A percentile compares a stretch with the other conserved stretches of the same genome.
phyloP scores from a whole-genome alignment of 2,329 filamentous ascomycete genomes.

The Fusarium oxysporum region DNA sequence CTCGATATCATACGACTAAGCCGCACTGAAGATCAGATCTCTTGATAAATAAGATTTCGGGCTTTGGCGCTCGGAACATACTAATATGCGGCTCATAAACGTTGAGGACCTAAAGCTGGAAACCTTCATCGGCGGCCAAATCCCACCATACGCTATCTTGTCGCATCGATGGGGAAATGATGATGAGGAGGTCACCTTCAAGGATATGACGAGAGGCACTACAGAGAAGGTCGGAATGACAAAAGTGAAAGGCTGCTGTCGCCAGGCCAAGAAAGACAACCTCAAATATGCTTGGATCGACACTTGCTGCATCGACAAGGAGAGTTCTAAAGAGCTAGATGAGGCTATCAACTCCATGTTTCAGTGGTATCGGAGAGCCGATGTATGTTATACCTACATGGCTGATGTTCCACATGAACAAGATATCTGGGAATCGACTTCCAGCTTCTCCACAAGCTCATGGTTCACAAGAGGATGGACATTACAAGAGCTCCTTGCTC shows the following conservation, averaged over 20 bases:
- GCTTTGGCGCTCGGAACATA: neutral
- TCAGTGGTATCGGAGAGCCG: neutral
- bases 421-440: neutral
- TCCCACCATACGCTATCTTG: constrained; percentile 7
- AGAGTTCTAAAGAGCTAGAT: constrained; percentile 3
- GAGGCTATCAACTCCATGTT: constrained; percentile 17
- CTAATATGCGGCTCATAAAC: constrained; percentile 3
- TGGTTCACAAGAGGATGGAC: constrained; percentile 19
- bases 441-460: neutral
- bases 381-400: constrained; percentile 2
- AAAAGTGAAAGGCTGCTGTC: neutral
- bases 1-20: neutral
- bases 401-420: neutral
- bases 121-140: neutral
- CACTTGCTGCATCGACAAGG: constrained; percentile 13
- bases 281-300: constrained; percentile 14
- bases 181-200: neutral
- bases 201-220: neutral
- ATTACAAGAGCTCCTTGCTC: constrained; percentile 1
- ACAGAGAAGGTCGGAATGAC: neutral
- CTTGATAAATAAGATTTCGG: neutral
- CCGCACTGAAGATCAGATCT: neutral
- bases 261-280: neutral
- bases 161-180: constrained; percentile 9
- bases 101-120: neutral